phyloP scores from a whole-genome alignment of 2,329 filamentous ascomycete species.

The Atkinsonella hypoxylon region DNA sequence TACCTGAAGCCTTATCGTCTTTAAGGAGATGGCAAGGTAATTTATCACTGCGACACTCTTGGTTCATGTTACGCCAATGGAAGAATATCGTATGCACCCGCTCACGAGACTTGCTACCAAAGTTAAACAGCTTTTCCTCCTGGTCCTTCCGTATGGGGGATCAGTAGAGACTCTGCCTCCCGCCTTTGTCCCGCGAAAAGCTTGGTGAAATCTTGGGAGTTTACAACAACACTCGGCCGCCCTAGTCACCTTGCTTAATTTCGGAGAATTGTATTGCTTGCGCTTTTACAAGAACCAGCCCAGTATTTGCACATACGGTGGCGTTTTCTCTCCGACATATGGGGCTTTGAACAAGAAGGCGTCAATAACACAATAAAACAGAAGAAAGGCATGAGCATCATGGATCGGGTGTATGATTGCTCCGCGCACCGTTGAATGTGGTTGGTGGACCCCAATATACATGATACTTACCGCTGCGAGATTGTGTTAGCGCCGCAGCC shows the following conservation, averaged over 20 bases:
- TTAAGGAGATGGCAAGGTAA: too few species aligned
- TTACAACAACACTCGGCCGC: not conserved
- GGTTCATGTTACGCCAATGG: not conserved
- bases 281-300: not conserved
- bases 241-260: not conserved
- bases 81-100: not conserved
- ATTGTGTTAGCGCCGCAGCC: not conserved
- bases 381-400: not conserved
- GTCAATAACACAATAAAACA: not conserved
- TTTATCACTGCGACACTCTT: not conserved
- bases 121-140: not conserved
- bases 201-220: not conserved
- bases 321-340: not conserved
- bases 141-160: too few species aligned
- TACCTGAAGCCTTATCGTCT: too few species aligned
- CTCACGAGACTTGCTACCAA: not conserved
- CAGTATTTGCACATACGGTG: not conserved
- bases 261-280: not conserved
- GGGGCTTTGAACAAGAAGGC: not conserved
- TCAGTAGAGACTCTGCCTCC: too few species aligned
- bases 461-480: not conserved
- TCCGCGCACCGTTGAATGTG: conserved; percentile 1
- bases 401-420: not conserved
- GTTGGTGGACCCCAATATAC: not conserved
- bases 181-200: not conserved